Evolutionary conservation across 345 rosid genomes (phyloP).

Genomic region (Euphorbia peplus): DNA sequence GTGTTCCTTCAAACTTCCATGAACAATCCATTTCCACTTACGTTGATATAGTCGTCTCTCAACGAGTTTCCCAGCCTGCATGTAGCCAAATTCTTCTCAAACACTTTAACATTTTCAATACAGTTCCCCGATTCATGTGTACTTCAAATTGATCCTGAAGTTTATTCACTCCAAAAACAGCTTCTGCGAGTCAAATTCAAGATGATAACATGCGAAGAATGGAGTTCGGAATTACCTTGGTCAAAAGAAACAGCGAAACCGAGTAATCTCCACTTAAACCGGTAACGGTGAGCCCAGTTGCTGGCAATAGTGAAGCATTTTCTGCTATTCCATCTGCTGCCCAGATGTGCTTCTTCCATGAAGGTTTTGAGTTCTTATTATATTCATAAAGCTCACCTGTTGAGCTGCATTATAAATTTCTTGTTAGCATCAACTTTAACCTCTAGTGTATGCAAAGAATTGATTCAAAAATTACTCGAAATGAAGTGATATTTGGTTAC

Average conservation of each 20-base stretch:
- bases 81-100: conserved; percentile 8
- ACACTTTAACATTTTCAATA: too few species aligned
- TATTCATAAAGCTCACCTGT: conserved; percentile 64
- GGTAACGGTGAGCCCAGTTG: conserved; percentile 39
- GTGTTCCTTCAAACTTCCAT: conserved; percentile 53
- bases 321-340: conserved; percentile 34
- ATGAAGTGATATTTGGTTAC: not conserved
- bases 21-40: conserved; percentile 69
- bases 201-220: not conserved
- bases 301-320: conserved; percentile 38
- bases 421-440: conserved; percentile 5
- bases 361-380: conserved; percentile 55
- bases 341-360: conserved; percentile 72
- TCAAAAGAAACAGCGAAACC: conserved; percentile 54
- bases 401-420: conserved; percentile 44
- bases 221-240: conserved; percentile 45
- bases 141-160: not conserved
- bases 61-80: conserved; percentile 48
- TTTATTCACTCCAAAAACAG: too few species aligned
- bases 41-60: conserved; percentile 53
- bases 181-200: not conserved
- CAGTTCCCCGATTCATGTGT: too few species aligned
- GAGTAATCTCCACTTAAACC: conserved; percentile 49
- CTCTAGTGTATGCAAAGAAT: not conserved
- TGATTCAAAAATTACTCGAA: not conserved